These are phyloP conservation scores for Pythium grandisporangium DNA, from an alignment of 352 stramenopile species.

Conservation along the genomic window DNA sequence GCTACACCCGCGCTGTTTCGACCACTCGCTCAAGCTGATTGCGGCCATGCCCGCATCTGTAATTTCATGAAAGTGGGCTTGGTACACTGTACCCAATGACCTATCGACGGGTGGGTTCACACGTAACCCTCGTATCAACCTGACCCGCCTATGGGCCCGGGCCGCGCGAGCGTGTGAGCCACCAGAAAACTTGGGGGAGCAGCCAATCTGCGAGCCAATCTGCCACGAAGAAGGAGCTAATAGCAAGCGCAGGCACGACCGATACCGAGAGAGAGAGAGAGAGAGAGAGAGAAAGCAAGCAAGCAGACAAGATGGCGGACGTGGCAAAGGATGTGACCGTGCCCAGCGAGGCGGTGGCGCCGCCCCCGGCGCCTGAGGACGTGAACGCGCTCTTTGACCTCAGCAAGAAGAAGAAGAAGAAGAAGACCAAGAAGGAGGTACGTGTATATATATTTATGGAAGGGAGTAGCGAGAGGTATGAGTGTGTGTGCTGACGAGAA, in stretches of 20 bases:
- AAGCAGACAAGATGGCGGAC: conserved; percentile 36
- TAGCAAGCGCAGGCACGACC: conserved; percentile 14
- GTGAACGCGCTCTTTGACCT: conserved; percentile 87
- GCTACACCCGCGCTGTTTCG: too few relatives aligned
- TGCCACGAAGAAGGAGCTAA: conserved; percentile 7
- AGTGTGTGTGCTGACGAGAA: too few relatives aligned
- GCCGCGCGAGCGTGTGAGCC: too few relatives aligned
- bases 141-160: too few relatives aligned
- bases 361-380: conserved; percentile 67
- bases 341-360: conserved; percentile 25
- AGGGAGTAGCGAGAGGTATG: too few relatives aligned
- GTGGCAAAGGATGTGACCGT: conserved; percentile 30
- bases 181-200: conserved; percentile 20
- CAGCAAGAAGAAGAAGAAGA: conserved; percentile 89
- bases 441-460: too few relatives aligned
- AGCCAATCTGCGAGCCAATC: conserved; percentile 14
- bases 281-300: conserved; percentile 8
- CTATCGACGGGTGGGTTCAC: too few relatives aligned
- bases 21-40: too few relatives aligned
- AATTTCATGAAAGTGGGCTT: too few relatives aligned
- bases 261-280: neutral
- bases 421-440: conserved; percentile 90
- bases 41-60: too few relatives aligned
- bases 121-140: too few relatives aligned
- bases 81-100: too few relatives aligned